These are phyloP conservation scores for Lactarius sp. DNA, from an alignment of 768 basidiomycete genomes.

Conservation along the genomic window DNA sequence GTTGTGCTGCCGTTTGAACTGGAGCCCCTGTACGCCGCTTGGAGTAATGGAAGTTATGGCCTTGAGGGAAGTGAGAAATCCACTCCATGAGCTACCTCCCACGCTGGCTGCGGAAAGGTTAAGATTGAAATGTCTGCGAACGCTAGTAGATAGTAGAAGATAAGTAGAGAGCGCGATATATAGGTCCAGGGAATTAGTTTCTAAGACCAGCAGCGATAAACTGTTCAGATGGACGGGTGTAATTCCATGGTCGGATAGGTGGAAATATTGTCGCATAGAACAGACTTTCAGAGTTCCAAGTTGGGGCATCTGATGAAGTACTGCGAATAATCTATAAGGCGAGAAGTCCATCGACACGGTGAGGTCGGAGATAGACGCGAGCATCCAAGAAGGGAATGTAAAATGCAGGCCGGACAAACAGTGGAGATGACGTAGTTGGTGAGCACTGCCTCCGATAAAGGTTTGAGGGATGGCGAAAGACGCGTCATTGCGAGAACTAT, in stretches of 20 bases:
- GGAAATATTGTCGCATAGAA: not conserved
- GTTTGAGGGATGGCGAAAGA: not conserved
- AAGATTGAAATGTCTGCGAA: slow-evolving; percentile 8
- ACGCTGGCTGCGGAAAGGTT: not conserved
- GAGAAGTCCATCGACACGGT: slow-evolving; percentile 9
- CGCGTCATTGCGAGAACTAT: not conserved
- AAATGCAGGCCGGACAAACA: slow-evolving; percentile 5
- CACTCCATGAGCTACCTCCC: not conserved
- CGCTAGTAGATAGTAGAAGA: not conserved
- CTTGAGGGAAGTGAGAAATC: not conserved
- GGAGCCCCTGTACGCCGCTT: not conserved
- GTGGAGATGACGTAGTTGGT: slow-evolving; percentile 5
- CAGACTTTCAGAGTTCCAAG: not conserved
- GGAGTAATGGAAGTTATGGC: not conserved
- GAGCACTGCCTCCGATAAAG: slow-evolving; percentile 1
- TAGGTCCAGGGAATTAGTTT: slow-evolving; percentile 4
- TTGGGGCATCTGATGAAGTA: slow-evolving; percentile 4
- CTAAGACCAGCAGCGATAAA: slow-evolving; percentile 1
- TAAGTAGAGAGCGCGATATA: not conserved
- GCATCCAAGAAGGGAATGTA: slow-evolving; percentile 5
- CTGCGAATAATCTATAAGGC: not conserved
- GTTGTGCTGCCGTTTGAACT: slow-evolving; percentile 3
- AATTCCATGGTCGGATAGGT: not conserved
- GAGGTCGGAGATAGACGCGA: slow-evolving; percentile 1
- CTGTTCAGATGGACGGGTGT: not conserved